These are phyloP conservation scores for Diplogelasinospora grovesii DNA, from an alignment of 495 filamentous ascomycete genomes.

Conservation along the genomic window DNA sequence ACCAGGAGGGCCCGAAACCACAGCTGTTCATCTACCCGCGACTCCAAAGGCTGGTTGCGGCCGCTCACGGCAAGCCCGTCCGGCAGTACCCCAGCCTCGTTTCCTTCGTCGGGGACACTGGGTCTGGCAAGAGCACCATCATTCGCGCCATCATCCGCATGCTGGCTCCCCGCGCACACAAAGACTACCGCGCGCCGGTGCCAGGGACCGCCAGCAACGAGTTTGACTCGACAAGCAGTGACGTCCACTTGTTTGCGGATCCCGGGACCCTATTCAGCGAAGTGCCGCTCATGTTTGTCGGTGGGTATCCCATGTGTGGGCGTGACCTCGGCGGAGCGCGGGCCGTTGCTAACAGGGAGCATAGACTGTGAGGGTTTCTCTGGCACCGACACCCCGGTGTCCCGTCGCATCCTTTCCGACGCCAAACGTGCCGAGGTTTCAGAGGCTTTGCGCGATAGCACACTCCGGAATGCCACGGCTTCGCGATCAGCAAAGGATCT, in stretches of 20 bases:
- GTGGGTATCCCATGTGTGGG: not conserved
- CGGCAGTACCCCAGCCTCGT: slow-evolving; percentile 12
- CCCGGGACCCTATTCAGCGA: slow-evolving; percentile 7
- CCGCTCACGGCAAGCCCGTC: not conserved
- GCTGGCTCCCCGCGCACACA: slow-evolving; percentile 6
- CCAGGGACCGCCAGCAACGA: slow-evolving; percentile 6
- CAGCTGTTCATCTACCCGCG: slow-evolving; percentile 11
- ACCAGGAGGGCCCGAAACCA: slow-evolving; percentile 10
- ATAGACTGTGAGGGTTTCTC: slow-evolving; percentile 11
- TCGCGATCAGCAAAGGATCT: not conserved
- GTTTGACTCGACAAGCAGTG: slow-evolving; percentile 13
- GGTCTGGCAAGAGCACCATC: slow-evolving; percentile 14
- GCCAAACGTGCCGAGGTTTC: not conserved
- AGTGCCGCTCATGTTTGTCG: slow-evolving; percentile 8
- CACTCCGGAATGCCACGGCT: not conserved
- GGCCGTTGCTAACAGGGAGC: not conserved
- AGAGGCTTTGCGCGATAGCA: slow-evolving; percentile 1
- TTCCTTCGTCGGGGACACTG: slow-evolving; percentile 15
- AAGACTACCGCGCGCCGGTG: slow-evolving; percentile 6
- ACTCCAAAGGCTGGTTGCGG: slow-evolving; percentile 4
- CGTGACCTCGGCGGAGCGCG: too few species aligned
- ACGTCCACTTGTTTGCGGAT: slow-evolving; percentile 13
- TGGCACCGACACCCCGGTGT: slow-evolving; percentile 9
- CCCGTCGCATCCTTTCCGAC: slow-evolving; percentile 3
- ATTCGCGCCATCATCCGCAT: slow-evolving; percentile 17